phyloP scores from a whole-genome alignment of 192 early-diverging fungal species.

The Entophlyctis luteolus region DNA sequence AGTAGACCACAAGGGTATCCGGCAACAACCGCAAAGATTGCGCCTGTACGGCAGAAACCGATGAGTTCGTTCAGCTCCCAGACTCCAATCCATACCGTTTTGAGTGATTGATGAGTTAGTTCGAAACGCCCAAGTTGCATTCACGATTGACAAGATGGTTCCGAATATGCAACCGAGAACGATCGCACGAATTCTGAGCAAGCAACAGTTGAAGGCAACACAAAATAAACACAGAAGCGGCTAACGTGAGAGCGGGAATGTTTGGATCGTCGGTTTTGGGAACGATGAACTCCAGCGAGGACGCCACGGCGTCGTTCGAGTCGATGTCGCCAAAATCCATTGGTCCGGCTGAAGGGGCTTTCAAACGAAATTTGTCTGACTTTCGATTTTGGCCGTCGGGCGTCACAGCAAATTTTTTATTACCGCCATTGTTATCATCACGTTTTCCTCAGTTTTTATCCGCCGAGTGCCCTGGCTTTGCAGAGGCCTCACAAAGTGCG shows the following conservation, averaged over 20 bases:
- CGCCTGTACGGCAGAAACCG: conserved; percentile 56
- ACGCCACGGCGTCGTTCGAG: too few relatives aligned
- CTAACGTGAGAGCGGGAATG: conserved; percentile 19
- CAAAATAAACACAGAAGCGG: background rate
- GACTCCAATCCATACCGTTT: too few relatives aligned
- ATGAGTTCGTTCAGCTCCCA: too few relatives aligned
- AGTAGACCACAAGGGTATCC: conserved; percentile 61
- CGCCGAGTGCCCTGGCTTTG: conserved; percentile 55
- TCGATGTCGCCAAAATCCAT: too few relatives aligned
- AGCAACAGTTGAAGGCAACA: background rate
- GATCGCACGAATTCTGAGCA: conserved; percentile 27
- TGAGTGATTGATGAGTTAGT: conserved; percentile 54
- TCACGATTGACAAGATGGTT: conserved; percentile 14
- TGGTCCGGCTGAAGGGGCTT: too few relatives aligned
- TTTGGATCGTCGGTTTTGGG: conserved; percentile 24
- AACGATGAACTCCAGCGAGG: conserved; percentile 18
- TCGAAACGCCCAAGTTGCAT: conserved; percentile 32
- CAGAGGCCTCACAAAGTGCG: conserved; percentile 56
- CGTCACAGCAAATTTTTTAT: conserved; percentile 6
- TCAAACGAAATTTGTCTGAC: too few relatives aligned
- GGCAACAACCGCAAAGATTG: conserved; percentile 70
- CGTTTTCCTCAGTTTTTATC: conserved; percentile 59
- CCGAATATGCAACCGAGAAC: conserved; percentile 24
- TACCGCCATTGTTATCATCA: conserved; percentile 46
- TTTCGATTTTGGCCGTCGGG: too few relatives aligned